Evolutionary conservation across 352 stramenopile species (phyloP), one percentile per base, ranked within the genome.

Genomic region (Phytophthora syringae): DNA sequence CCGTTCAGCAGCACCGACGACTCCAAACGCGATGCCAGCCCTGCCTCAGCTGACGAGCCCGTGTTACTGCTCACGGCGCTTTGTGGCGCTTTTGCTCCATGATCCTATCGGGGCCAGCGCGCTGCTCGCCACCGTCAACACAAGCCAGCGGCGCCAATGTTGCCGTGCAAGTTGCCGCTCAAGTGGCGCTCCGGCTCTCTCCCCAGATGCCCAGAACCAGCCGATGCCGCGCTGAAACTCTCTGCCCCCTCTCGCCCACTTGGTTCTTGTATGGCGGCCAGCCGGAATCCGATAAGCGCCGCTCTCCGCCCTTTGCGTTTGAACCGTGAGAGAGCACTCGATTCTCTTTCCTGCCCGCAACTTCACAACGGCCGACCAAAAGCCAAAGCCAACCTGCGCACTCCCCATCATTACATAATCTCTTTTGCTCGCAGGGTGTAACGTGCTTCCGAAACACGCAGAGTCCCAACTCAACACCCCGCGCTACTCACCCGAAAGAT

Each of bases 331-430:
- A 45, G 24, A 44, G 51, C 49, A 67, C 52, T 43, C 48, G 21
- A 52, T 56, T 57, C 36, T 59, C 57, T 60, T 42, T 44, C 34
- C 22, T 37, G 16, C 5, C 43, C 52, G 54, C 62, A 67, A 79
- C 34, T 61, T 69, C 54, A 56, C 63, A 69, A 75, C 59, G 65
- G 62, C n/a, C n/a, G n/a, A n/a, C n/a, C n/a, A n/a, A n/a, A 59
- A 42, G 48, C 64, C 66, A 34, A 63, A 61, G 13, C 64, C 37
- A 48, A 39, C 52, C 43, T 27, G 63, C 50, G 61, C 52, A 32
- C 61, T 60, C 39, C 64, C 59, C 70, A 79, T 80, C 82, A 86
- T 89, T 91, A 91, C 82, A 89, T 89, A 89, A 89, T 83, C 72
- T 72, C 74, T 83, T 90, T 88, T 78, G 59, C 78, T 52, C 64